Evolutionary conservation across 495 filamentous ascomycete genomes (phyloP), one percentile per base, ranked within the genome.

Genomic region (Penicillium cataractarum): DNA sequence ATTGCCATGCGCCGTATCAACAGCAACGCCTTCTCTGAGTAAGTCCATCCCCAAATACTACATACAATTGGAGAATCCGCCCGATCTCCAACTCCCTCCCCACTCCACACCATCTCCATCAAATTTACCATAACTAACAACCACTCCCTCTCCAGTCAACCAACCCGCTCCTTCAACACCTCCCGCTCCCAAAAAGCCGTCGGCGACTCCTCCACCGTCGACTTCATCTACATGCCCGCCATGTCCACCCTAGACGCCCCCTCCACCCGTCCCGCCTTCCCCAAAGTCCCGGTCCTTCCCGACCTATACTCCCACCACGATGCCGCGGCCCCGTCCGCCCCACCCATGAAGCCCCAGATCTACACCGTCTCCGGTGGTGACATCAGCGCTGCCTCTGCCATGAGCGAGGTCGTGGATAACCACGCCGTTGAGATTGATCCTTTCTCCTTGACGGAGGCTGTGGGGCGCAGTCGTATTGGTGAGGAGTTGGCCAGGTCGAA

Each of bases 221-320:
- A 89, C 78, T 86, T 88, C 63, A 81, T 81, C 66, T 87, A 82
- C 79, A 76, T 89, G 73, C 87, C 87, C 32, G 75, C 80, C 55
- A 67, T 80, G 69, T 73, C 76, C 51, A 78, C 81, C 54, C 61
- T 82, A 21, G 79, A 82, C 39, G 64, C 71, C 9, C 54, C 68
- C 17, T 57, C 73, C 10, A 24, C 67, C 39, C 69, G 70, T 8
- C 51, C 51, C 29, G 31, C 74, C 19, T 62, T 72, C 37, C 71
- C 73, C 10, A 81, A 77, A 54, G 78, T 87, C 54, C 86, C 86
- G 65, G 76, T 88, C 65, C 76, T 88, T 65, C 78, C 84, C 57
- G 76, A 80, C 53, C 75, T 79, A 46, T 72, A 70, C 67, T 73
- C 71, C 64, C 63, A 68, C 66, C 62, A 57, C 44, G 63, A 66